Evolutionary conservation across 2,329 filamentous ascomycete genomes (phyloP), one percentile per base, ranked within the genome.

Genomic region (Fusarium sp.): DNA sequence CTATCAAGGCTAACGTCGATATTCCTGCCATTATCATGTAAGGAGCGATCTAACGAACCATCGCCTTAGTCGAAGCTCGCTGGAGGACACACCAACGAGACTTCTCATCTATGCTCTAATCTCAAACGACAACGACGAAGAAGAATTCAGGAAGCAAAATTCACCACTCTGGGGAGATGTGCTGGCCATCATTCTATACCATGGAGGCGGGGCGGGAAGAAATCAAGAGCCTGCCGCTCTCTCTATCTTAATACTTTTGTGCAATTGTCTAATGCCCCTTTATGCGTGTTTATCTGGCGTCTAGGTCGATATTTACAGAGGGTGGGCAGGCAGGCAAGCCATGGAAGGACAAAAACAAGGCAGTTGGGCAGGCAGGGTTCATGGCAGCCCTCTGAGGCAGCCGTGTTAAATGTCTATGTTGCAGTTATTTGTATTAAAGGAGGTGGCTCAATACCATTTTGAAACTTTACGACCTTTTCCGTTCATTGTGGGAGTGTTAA

Each of bases 1-100:
- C 92, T 82, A 98, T 99, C 89, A 98, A 98, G 89, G 90, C 92
- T 79, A 99, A 99, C 83, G 94, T 99, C 78, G 96, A 99, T 83
- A 89, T 89, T 33, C 89, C 89, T 29, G 89, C 89, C 68, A 91
- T 91, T 74, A 91, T 91, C 80, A 91, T 91, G 89, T 91, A 86
- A 86, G 66, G 62, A 86, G 85, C 64, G 63, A 57, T 54, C 52
- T 56, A 5, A 39, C 50, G 49, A 69, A 22, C 53, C 42, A 49
- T 62, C 47, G 39, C 55, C 44, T 47, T 53, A 38, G 46, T 41
- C 45, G 42, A 41, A 50, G 42, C 63, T 65, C 29, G 56, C 52
- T 76, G 75, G 65, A 77, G 65, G 73, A 54, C 75, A 77, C 47
- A 75, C 73, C 70, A 70, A 46, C 63, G 35, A 57, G 53, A 42